Conservation (phyloP, 495 filamentous ascomycete genomes). For the Parmelia sp. region DNA sequence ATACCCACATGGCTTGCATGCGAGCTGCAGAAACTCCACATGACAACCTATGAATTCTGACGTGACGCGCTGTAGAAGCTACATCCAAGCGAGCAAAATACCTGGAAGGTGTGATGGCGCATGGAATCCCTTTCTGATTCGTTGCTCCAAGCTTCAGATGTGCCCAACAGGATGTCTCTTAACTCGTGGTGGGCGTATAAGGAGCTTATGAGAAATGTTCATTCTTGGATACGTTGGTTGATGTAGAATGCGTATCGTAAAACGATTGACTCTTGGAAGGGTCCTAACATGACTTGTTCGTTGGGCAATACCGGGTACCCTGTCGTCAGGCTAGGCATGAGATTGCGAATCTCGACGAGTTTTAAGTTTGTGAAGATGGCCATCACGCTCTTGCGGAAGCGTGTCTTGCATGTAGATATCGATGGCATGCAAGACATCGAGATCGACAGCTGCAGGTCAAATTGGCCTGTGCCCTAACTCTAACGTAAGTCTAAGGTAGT, state of each 20-base stretch:
- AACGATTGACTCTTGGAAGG: too few species aligned
- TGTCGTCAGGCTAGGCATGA: too few species aligned
- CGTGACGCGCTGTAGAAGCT: too few species aligned
- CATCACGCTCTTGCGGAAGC: neutral
- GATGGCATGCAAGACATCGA: conserved; percentile 2
- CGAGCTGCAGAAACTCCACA: too few species aligned
- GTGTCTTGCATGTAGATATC: neutral
- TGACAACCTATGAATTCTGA: too few species aligned
- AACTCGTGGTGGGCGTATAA: neutral
- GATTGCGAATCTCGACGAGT: too few species aligned
- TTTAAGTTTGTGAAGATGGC: neutral
- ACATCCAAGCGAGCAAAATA: too few species aligned
- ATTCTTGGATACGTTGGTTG: too few species aligned
- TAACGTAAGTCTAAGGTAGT: neutral
- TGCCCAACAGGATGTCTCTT: neutral
- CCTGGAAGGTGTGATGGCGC: neutral
- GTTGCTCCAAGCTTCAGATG: neutral
- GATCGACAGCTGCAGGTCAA: neutral
- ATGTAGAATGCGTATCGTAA: neutral
- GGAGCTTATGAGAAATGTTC: too few species aligned
- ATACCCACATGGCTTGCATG: neutral
- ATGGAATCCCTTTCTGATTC: neutral
- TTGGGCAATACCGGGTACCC: too few species aligned
- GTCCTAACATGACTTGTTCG: too few species aligned
- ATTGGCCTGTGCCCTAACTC: neutral